Base-by-base conservation (phyloP, 495 filamentous ascomycete genomes). In the Echria macrotheca region DNA sequence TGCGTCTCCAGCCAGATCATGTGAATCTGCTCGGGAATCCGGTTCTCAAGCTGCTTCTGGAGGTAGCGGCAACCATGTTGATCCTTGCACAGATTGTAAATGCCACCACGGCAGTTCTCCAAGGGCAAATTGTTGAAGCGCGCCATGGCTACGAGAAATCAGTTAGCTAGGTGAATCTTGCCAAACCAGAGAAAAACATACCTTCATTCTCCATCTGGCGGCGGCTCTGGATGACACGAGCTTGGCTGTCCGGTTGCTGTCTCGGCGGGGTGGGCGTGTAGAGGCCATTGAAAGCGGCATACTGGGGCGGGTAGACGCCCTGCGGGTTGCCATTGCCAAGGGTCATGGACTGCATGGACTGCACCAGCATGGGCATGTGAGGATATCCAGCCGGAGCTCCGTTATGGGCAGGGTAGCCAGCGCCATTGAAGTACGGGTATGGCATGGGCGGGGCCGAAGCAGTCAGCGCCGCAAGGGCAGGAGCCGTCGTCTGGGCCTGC, bases 1-100 rank as follows among this genome's bases (percentile, higher is more conserved):
- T 91, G 87, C 22, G 87, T 91, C 69, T 98, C 91, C 18, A 80
- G 69, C 74, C 94, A 98, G 65, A 98, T 97, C 72, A 93, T 80
- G 58, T 93, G 82, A 18, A 96, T 78, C 53, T 91, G 80, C 32
- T 90, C 84, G 0, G 86, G 79, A 49, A 82, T 84, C 49, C 84
- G 82, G 54, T 94, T 89, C 69, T 97, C 93, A n/a, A 98, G 72
- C 68, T 96, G 93, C 73, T 94, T 90, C 72, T 98, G 93, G 31
- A 98, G 67, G 66, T 87, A 96, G 49, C 93, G 83, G 58, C 93
- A 98, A 21, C 93, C 93, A 66, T 97, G 89, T 68, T 98, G 93
- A 60, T 98, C 93, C 68, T 95, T 96, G 75, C 91, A 97, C 17
- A 95, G 74, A 10, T 71, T 71, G 65, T 95, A 91, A 55, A 98